A percentile compares a stretch with the other conserved stretches of the same genome.
These are phyloP conservation scores for Apiospora phragmitis DNA, from an alignment of 2,329 filamentous ascomycete species.

Conservation along the genomic window DNA sequence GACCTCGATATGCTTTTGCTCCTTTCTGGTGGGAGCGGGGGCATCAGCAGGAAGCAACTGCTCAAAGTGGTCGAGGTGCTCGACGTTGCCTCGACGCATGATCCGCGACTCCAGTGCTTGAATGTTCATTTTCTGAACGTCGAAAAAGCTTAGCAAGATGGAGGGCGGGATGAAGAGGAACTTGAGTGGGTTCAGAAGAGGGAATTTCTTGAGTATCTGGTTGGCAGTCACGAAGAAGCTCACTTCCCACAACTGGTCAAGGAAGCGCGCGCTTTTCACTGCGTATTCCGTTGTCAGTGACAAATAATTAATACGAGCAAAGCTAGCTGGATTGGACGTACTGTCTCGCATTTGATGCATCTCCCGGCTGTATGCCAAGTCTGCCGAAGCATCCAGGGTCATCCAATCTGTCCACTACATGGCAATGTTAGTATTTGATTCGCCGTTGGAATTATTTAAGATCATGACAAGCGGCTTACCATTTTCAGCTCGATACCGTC, in stretches of 20 bases:
- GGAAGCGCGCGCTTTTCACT: slow-evolving; percentile 15
- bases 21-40: slow-evolving; percentile 18
- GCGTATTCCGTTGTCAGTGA: neutral
- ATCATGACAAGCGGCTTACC: neutral
- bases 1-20: slow-evolving; percentile 21
- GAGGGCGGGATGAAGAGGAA: slow-evolving; percentile 20
- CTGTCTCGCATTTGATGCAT: slow-evolving; percentile 21
- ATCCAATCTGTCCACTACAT: neutral
- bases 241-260: slow-evolving; percentile 11
- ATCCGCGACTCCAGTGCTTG: slow-evolving; percentile 21
- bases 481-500: neutral
- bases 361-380: slow-evolving; percentile 21
- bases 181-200: slow-evolving; percentile 18
- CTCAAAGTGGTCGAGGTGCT: slow-evolving; percentile 27
- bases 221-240: slow-evolving; percentile 16
- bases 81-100: slow-evolving; percentile 19
- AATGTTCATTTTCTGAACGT: slow-evolving; percentile 16
- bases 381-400: neutral
- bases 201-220: slow-evolving; percentile 19
- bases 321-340: slow-evolving; percentile 11
- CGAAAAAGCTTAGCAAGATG: neutral
- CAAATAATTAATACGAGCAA: too few species aligned
- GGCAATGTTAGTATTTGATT: neutral
- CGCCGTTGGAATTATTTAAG: too few species aligned
- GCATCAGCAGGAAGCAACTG: slow-evolving; percentile 20